phyloP scores from a whole-genome alignment of 768 basidiomycete species.

The Agaricus sinodeliciosus region DNA sequence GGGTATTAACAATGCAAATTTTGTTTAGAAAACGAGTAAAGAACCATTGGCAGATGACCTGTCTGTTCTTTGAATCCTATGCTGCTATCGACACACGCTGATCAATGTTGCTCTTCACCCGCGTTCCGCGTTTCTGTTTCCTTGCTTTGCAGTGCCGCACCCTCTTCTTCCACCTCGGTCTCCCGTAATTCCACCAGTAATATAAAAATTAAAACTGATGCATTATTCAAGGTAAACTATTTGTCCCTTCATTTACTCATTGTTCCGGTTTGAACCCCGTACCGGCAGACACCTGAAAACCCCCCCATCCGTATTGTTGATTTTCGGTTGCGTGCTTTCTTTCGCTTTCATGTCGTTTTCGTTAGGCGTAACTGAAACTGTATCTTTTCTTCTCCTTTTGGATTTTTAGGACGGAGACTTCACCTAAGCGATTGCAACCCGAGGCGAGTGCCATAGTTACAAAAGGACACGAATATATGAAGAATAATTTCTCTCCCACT shows the following conservation, averaged over 20 bases:
- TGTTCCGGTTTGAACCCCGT: too few species aligned
- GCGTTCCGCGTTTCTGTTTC: background rate
- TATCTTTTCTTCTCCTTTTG: background rate
- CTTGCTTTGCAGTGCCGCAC: background rate
- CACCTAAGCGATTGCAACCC: background rate
- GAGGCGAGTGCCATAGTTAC: background rate
- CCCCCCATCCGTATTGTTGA: slow-evolving; percentile 7
- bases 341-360: too few species aligned
- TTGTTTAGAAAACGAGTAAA: background rate
- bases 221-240: slow-evolving; percentile 1
- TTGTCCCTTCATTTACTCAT: too few species aligned
- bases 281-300: slow-evolving; percentile 1
- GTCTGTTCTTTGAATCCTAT: background rate
- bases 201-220: background rate
- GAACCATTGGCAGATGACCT: slow-evolving; percentile 1
- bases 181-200: background rate
- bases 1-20: background rate
- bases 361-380: too few species aligned
- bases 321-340: background rate
- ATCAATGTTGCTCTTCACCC: background rate
- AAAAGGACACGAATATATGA: background rate
- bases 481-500: background rate
- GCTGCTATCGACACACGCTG: background rate
- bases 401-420: slow-evolving; percentile 4
- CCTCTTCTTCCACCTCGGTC: background rate